These are phyloP conservation scores for Spirogloea muscicola DNA, from an alignment of 139 green algal genomes.

Conservation along the genomic window DNA sequence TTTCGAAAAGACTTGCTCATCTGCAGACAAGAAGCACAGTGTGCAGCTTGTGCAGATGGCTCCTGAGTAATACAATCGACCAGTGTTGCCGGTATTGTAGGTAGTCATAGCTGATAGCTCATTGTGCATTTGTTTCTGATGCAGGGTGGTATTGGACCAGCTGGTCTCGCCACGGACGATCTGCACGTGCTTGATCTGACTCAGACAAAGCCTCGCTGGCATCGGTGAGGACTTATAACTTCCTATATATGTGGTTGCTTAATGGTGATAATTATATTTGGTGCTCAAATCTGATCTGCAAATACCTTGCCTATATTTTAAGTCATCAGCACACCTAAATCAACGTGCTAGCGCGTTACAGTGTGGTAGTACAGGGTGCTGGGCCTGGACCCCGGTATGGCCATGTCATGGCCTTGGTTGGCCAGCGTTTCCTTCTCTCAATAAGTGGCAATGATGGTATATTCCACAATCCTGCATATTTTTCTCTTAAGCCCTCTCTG, in stretches of 20 bases:
- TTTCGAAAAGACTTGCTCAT: too few relatives aligned
- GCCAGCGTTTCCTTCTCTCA: conserved; percentile 93
- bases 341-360: not conserved
- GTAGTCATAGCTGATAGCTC: too few relatives aligned
- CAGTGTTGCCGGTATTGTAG: too few relatives aligned
- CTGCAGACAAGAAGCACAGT: too few relatives aligned
- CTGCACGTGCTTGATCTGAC: conserved; percentile 98
- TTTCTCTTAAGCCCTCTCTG: too few relatives aligned
- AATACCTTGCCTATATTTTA: not conserved
- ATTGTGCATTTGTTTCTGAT: too few relatives aligned
- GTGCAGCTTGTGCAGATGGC: too few relatives aligned
- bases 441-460: conserved; percentile 97
- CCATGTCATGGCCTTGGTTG: conserved; percentile 91
- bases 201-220: conserved; percentile 78
- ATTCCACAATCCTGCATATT: too few relatives aligned
- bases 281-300: not conserved
- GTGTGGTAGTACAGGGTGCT: conserved; percentile 88
- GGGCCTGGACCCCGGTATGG: conserved; percentile 92
- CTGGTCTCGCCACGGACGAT: conserved; percentile 89
- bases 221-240: conserved; percentile 48
- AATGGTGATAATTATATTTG: not conserved
- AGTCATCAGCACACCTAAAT: not conserved
- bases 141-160: conserved; percentile 64
- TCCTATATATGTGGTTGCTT: not conserved
- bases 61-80: too few relatives aligned